phyloP scores from a whole-genome alignment of 768 basidiomycete species.

The Tylopilus vinaceipallidus region DNA sequence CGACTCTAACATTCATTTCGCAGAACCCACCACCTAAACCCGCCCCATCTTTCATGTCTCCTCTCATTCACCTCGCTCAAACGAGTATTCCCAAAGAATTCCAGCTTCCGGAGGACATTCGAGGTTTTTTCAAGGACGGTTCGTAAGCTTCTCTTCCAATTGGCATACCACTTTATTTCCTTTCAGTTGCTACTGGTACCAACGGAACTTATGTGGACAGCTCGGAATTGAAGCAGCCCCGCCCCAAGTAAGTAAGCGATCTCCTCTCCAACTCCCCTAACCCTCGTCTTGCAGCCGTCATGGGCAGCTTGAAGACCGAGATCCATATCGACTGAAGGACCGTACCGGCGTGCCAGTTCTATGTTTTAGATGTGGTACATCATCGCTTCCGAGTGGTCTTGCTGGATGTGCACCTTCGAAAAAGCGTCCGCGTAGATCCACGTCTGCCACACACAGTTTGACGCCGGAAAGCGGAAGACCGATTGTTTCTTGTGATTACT shows the following conservation, averaged over 20 bases:
- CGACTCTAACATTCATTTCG: conserved; percentile 12
- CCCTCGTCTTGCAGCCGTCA: conserved; percentile 55
- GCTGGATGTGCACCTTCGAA: conserved; percentile 51
- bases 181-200: conserved; percentile 70
- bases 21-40: conserved; percentile 66
- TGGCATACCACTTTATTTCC: conserved; percentile 14
- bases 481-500: conserved; percentile 95
- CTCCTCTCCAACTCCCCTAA: conserved; percentile 1
- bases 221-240: conserved; percentile 71
- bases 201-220: conserved; percentile 84
- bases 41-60: conserved; percentile 65
- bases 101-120: conserved; percentile 82
- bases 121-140: conserved; percentile 87
- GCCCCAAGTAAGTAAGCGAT: conserved; percentile 67
- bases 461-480: conserved; percentile 59
- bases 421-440: conserved; percentile 53
- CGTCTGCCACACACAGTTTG: conserved; percentile 36
- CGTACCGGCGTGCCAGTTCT: conserved; percentile 79
- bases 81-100: conserved; percentile 75
- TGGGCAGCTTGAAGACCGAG: conserved; percentile 88
- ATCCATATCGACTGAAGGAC: conserved; percentile 83
- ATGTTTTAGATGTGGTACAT: conserved; percentile 87
- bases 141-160: conserved; percentile 26
- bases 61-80: conserved; percentile 70
- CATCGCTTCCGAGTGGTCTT: conserved; percentile 61